These are phyloP conservation scores for Dictyostelium firmibasis DNA, from an alignment of 78 protist species.

Conservation along the genomic window DNA sequence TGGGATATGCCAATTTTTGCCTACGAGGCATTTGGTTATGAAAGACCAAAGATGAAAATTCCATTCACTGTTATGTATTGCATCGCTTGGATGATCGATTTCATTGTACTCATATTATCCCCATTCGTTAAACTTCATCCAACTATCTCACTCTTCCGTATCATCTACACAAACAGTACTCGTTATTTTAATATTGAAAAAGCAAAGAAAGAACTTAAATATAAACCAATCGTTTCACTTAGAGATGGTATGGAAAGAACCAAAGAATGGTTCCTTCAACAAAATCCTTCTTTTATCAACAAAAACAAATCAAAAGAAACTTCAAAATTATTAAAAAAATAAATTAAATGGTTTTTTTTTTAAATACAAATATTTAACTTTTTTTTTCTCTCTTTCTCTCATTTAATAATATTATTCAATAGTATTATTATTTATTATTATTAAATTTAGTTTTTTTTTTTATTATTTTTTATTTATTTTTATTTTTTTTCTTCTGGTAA, in stretches of 20 bases:
- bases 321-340: neutral
- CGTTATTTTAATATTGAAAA: slow-evolving; percentile 73
- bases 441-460: neutral
- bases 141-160: slow-evolving; percentile 60
- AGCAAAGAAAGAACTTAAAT: slow-evolving; percentile 57
- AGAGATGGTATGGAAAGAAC: slow-evolving; percentile 75
- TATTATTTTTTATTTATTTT: neutral
- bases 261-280: slow-evolving; percentile 50
- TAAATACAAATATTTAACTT: no score
- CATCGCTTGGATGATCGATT: slow-evolving; percentile 56
- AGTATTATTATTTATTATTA: neutral
- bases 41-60: slow-evolving; percentile 27
- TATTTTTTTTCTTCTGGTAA: neutral
- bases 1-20: slow-evolving; percentile 63
- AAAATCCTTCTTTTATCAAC: slow-evolving; percentile 16
- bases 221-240: slow-evolving; percentile 65
- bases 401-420: no score
- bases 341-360: neutral
- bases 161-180: slow-evolving; percentile 47
- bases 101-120: neutral
- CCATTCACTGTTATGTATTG: slow-evolving; percentile 37
- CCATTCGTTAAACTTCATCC: slow-evolving; percentile 53
- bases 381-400: no score
- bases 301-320: slow-evolving; percentile 1
- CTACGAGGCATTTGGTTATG: slow-evolving; percentile 71